A percentile compares a stretch with the other conserved stretches of the same genome.
Evolutionary conservation across 2,329 filamentous ascomycete species (phyloP).

Genomic region (Penicillium vulpinum): DNA sequence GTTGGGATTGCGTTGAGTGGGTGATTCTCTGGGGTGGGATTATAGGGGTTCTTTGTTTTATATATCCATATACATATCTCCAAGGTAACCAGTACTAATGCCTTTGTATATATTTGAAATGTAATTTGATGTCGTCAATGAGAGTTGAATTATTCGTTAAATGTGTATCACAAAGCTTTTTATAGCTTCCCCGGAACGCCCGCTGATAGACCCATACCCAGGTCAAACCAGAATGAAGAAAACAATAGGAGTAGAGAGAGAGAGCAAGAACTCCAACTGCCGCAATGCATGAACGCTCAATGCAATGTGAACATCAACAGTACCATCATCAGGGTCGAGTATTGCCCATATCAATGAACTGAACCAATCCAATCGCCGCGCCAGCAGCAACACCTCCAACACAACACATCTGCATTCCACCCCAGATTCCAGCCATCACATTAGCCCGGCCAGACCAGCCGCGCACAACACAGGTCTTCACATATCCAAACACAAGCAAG

Average conservation of each 20-base stretch:
- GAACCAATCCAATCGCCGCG: conserved; percentile 64
- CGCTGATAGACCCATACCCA: background rate
- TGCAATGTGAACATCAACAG: background rate
- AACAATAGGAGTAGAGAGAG: background rate
- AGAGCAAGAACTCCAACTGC: background rate
- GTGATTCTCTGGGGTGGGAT: conserved; percentile 5
- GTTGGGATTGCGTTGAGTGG: conserved; percentile 63
- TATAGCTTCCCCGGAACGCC: background rate
- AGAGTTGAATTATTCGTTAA: background rate
- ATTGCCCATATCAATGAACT: conserved; percentile 50
- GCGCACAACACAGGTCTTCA: conserved; percentile 49
- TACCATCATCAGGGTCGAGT: background rate
- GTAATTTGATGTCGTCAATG: background rate
- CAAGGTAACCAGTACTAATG: background rate
- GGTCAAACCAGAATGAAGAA: background rate
- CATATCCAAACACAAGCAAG: conserved; percentile 44
- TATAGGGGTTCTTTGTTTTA: background rate
- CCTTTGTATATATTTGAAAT: background rate
- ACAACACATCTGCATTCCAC: conserved; percentile 64
- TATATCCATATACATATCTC: background rate
- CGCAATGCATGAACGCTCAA: conserved; percentile 5
- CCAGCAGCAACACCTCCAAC: conserved; percentile 67
- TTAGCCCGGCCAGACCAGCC: conserved; percentile 49
- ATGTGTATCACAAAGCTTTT: background rate
- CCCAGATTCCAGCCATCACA: conserved; percentile 56